Evolutionary conservation across 768 basidiomycete species (phyloP).

Genomic region (Leccinum olivaceopallidum): DNA sequence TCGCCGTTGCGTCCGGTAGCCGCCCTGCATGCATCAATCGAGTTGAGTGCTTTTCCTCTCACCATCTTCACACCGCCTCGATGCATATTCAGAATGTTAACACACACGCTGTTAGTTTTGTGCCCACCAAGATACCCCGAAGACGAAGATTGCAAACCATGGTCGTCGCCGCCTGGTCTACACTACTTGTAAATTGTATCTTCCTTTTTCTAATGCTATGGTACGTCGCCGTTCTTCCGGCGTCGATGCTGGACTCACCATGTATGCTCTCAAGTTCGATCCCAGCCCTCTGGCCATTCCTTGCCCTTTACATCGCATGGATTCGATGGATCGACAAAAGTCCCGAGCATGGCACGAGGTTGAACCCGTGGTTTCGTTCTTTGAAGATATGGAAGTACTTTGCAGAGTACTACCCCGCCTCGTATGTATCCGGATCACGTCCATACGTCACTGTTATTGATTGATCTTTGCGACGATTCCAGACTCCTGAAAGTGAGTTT

Average conservation of each 20-base stretch:
- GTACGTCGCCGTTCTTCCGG: conserved; percentile 43
- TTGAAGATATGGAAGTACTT: conserved; percentile 83
- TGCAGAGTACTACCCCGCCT: conserved; percentile 88
- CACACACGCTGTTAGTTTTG: conserved; percentile 54
- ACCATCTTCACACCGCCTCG: not conserved
- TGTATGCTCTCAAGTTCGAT: conserved; percentile 61
- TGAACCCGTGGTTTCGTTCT: conserved; percentile 73
- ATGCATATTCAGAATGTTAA: conserved; percentile 2
- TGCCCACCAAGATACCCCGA: conserved; percentile 81
- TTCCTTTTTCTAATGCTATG: conserved; percentile 77
- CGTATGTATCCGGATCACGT: conserved; percentile 54
- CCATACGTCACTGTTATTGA: not conserved
- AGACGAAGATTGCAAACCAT: conserved; percentile 87
- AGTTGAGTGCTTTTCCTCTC: conserved; percentile 46
- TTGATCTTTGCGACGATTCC: not conserved
- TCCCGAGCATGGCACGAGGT: conserved; percentile 70
- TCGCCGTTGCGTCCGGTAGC: conserved; percentile 63
- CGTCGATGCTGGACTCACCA: not conserved
- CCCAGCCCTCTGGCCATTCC: conserved; percentile 84
- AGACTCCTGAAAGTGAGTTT: conserved; percentile 38
- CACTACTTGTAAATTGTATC: conserved; percentile 67
- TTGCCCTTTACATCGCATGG: conserved; percentile 81
- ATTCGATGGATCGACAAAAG: conserved; percentile 70
- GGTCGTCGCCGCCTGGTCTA: conserved; percentile 85
- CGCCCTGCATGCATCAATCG: conserved; percentile 69